Evolutionary conservation across 2,329 filamentous ascomycete genomes (phyloP).

Genomic region (Fonsecaea monophora): DNA sequence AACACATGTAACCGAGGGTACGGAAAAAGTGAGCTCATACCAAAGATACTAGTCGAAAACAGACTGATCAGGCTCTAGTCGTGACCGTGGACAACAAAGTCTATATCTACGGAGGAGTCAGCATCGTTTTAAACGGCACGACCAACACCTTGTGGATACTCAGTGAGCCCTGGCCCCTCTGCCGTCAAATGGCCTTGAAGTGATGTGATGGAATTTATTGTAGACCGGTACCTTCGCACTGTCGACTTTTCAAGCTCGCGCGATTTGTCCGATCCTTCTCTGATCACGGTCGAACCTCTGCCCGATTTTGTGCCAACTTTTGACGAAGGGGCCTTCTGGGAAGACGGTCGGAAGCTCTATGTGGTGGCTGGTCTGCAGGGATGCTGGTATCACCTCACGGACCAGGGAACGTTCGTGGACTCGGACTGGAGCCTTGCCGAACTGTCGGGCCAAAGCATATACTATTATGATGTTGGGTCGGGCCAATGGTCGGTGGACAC

Average conservation of each 20-base stretch:
- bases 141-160: slow-evolving; percentile 1
- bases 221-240: not conserved
- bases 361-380: slow-evolving; percentile 1
- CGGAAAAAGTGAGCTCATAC: not conserved
- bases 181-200: not conserved
- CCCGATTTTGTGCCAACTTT: slow-evolving; percentile 4
- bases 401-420: not conserved
- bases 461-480: not conserved
- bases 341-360: not conserved
- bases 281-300: not conserved
- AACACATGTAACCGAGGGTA: not conserved
- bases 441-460: not conserved
- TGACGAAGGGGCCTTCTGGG: not conserved
- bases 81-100: not conserved
- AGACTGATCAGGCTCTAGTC: not conserved
- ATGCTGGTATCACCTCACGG: slow-evolving; percentile 4
- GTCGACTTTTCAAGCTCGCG: not conserved
- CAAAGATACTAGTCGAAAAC: not conserved
- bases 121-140: not conserved
- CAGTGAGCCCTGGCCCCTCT: not conserved
- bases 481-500: not conserved
- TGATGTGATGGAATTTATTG: not conserved
- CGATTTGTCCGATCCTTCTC: slow-evolving; percentile 4
- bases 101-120: slow-evolving; percentile 1
- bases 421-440: not conserved